These are phyloP conservation scores for Fusarium sarcochroum DNA, from an alignment of 2,329 filamentous ascomycete species.

Conservation along the genomic window DNA sequence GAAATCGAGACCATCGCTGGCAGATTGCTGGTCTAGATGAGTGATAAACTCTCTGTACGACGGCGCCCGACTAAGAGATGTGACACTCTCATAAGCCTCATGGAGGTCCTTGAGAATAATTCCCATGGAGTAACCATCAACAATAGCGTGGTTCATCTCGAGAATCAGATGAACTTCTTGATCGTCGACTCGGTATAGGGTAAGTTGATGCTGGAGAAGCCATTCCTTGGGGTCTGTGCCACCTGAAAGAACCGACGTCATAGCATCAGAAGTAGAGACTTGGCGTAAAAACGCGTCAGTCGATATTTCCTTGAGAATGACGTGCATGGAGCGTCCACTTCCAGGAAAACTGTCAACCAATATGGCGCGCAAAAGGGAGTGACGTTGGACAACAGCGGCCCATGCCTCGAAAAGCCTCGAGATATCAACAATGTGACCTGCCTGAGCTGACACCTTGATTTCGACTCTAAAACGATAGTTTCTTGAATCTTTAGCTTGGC, in stretches of 20 bases:
- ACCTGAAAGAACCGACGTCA: background rate
- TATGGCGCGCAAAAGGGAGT: background rate
- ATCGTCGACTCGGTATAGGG: background rate
- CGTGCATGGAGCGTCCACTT: background rate
- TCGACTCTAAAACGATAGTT: background rate
- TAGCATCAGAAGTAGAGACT: background rate
- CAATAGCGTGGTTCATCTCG: constrained; percentile 9
- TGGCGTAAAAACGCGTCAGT: background rate
- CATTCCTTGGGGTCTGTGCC: background rate
- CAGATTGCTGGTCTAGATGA: background rate
- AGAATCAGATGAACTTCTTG: background rate
- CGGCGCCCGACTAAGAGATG: background rate
- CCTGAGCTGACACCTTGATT: background rate
- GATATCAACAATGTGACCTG: background rate
- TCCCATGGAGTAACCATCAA: background rate
- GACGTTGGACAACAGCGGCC: background rate
- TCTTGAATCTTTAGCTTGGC: background rate
- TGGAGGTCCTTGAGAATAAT: background rate
- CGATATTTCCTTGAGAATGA: background rate
- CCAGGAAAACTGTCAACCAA: background rate
- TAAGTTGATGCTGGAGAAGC: background rate
- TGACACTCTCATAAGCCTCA: background rate
- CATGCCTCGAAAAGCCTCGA: background rate
- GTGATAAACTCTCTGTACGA: constrained; percentile 4
- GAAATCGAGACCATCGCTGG: background rate